A percentile compares a stretch with the other conserved stretches of the same genome.
Conservation (phyloP, 352 stramenopile genomes). For the Globisporangium solare region DNA sequence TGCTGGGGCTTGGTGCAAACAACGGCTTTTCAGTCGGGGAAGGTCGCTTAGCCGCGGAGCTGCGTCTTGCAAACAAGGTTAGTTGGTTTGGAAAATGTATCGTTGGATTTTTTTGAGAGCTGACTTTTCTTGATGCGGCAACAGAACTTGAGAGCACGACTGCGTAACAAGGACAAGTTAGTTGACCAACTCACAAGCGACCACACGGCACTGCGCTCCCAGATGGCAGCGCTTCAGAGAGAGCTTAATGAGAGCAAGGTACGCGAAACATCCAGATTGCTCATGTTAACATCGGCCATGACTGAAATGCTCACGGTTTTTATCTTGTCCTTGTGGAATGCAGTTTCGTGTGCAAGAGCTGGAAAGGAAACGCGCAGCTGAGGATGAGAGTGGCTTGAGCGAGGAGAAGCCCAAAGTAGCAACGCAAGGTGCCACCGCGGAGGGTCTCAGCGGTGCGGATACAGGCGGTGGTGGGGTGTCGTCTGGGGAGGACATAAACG, state of each 20-base stretch:
- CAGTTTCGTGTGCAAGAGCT: slow-evolving; percentile 32
- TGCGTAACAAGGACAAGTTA: slow-evolving; percentile 81
- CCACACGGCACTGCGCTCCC: slow-evolving; percentile 46
- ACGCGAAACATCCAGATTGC: neutral
- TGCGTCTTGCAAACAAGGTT: slow-evolving; percentile 84
- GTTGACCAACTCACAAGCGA: slow-evolving; percentile 79
- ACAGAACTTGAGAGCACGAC: slow-evolving; percentile 71
- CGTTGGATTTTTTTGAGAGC: slow-evolving; percentile 18
- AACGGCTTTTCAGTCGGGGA: slow-evolving; percentile 74
- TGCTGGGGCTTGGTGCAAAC: slow-evolving; percentile 48
- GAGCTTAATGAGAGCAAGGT: slow-evolving; percentile 65
- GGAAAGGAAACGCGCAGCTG: slow-evolving; percentile 14
- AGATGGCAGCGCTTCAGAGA: slow-evolving; percentile 56
- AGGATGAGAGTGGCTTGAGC: neutral
- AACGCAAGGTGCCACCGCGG: neutral
- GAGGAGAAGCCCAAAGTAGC: slow-evolving; percentile 2
- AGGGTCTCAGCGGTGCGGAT: neutral
- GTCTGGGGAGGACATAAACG: slow-evolving; percentile 3
- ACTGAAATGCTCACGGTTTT: neutral
- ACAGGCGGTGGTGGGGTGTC: neutral
- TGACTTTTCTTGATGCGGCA: slow-evolving; percentile 4
- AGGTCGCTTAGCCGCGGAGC: slow-evolving; percentile 69
- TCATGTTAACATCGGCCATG: neutral
- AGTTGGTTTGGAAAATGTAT: neutral
- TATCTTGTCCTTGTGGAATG: neutral